Base-by-base conservation (phyloP, 257 asterid species). In the Buddleja alternifolia region DNA sequence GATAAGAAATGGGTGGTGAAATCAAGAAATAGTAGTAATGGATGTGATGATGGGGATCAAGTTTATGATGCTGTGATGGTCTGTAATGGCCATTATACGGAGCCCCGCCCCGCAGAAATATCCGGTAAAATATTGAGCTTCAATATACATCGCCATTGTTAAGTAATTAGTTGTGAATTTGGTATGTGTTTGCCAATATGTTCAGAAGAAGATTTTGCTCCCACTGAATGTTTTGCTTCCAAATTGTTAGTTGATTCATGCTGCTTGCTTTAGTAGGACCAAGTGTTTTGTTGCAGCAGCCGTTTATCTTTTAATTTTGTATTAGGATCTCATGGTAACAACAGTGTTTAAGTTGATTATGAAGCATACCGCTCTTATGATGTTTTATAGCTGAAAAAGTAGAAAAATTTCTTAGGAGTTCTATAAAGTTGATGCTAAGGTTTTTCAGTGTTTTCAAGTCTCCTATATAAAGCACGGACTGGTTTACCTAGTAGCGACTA, bases 11-110 rank as follows among this genome's bases (percentile, higher is more conserved):
- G 96, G 99, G 60, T 76, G 29, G 90, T 90, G 69, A 77, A 60
- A 21, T 88, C 86, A 4, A 88, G 73, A 39, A 71, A 63, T 71
- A 75, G 59, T 21, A 81, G 73, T 10, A 84, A 56, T 9, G 83
- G 19, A 39, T 63, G 12, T 34, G 70, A 75, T 70, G 75, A 29
- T 25, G 71, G 50, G 59, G 69, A 74, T 61, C 92, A 85, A 81
- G 78, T 81, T 34, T 93, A 70, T 76, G 96, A 90, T 84, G 99
- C 97, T 72, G 99, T 93, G 50, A 96, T 93, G 10, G 79, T 93
- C 17, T 90, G 96, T 53, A 88, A 90, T 47, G 99, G 99, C 10
- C 99, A 93, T 63, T 84, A 82, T 69, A 68, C 97, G 53, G 95
- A 87, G 84, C 96, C 96, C 74, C 85, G 96, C 25, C 68, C 78